phyloP scores from a whole-genome alignment of 2,329 filamentous ascomycete species.

The Botrytis byssoidea region DNA sequence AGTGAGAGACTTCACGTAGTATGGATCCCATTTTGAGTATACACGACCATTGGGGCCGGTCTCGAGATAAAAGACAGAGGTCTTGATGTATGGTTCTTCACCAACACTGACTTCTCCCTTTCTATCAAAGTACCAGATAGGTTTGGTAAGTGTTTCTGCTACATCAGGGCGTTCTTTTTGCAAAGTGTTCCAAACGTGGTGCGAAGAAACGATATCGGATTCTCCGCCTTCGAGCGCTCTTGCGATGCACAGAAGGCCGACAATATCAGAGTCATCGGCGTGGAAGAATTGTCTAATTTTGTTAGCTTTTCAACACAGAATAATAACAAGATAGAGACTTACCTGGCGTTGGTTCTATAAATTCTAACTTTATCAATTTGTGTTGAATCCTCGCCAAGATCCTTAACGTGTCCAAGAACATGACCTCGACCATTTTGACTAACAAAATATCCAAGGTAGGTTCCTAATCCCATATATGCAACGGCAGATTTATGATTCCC shows the following conservation, averaged over 20 bases:
- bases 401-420: slow-evolving; percentile 86
- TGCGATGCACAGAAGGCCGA: slow-evolving; percentile 78
- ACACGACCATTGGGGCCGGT: slow-evolving; percentile 62
- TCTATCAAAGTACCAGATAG: slow-evolving; percentile 89
- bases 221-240: slow-evolving; percentile 79
- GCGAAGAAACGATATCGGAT: slow-evolving; percentile 75
- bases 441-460: slow-evolving; percentile 83
- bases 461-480: slow-evolving; percentile 87
- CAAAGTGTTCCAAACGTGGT: slow-evolving; percentile 79
- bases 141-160: slow-evolving; percentile 69
- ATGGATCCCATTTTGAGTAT: slow-evolving; percentile 87
- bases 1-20: slow-evolving; percentile 74
- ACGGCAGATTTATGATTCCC: slow-evolving; percentile 75
- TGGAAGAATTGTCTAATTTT: slow-evolving; percentile 72
- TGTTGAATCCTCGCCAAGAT: slow-evolving; percentile 59
- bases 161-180: slow-evolving; percentile 75
- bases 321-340: slow-evolving; percentile 22
- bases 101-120: slow-evolving; percentile 79
- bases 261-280: slow-evolving; percentile 77
- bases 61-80: slow-evolving; percentile 75
- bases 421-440: slow-evolving; percentile 83
- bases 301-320: not conserved
- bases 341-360: slow-evolving; percentile 79
- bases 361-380: slow-evolving; percentile 85
- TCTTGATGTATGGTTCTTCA: slow-evolving; percentile 71